Evolutionary conservation across 1,139 yeast species (phyloP).

Genomic region (Saccharomycopsis hybrid): DNA sequence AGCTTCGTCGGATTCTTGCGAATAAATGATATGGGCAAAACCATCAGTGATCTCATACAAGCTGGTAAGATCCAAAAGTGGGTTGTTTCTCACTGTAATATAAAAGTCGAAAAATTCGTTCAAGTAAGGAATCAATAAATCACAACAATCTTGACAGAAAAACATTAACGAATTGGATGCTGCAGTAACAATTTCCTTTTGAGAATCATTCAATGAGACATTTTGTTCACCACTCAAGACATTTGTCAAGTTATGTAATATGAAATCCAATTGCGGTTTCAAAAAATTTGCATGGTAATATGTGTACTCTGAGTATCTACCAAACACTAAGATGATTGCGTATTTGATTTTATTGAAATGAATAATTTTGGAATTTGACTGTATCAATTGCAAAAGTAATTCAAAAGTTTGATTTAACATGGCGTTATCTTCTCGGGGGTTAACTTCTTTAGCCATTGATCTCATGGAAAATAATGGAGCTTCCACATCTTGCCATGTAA

Average conservation of each 20-base stretch:
- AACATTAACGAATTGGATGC: slow-evolving; percentile 93
- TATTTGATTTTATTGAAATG: slow-evolving; percentile 56
- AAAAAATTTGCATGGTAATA: slow-evolving; percentile 74
- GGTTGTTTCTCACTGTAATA: slow-evolving; percentile 44
- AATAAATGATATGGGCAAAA: slow-evolving; percentile 71
- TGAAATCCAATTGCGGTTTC: slow-evolving; percentile 78
- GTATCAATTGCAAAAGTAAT: slow-evolving; percentile 10
- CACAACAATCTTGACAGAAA: slow-evolving; percentile 87
- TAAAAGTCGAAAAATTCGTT: slow-evolving; percentile 76
- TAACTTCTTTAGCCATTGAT: slow-evolving; percentile 91
- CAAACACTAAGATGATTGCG: slow-evolving; percentile 87
- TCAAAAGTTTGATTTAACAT: slow-evolving; percentile 14
- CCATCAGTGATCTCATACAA: slow-evolving; percentile 84
- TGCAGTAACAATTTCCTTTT: slow-evolving; percentile 63
- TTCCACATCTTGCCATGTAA: slow-evolving; percentile 79
- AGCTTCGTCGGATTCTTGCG: slow-evolving; percentile 40
- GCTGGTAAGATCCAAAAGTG: slow-evolving; percentile 56
- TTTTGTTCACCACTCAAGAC: slow-evolving; percentile 14
- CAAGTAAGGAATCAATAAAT: slow-evolving; percentile 56
- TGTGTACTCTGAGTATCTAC: slow-evolving; percentile 96
- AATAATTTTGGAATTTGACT: slow-evolving; percentile 7
- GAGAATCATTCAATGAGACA: slow-evolving; percentile 21
- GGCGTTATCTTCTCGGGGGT: slow-evolving; percentile 49
- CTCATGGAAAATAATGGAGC: slow-evolving; percentile 87
- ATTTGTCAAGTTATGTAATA: slow-evolving; percentile 29